Percentiles rank a stretch among this genome's conserved stretches.
Evolutionary conservation across 805 yeast species (phyloP).

Genomic region (Spathaspora girioi): DNA sequence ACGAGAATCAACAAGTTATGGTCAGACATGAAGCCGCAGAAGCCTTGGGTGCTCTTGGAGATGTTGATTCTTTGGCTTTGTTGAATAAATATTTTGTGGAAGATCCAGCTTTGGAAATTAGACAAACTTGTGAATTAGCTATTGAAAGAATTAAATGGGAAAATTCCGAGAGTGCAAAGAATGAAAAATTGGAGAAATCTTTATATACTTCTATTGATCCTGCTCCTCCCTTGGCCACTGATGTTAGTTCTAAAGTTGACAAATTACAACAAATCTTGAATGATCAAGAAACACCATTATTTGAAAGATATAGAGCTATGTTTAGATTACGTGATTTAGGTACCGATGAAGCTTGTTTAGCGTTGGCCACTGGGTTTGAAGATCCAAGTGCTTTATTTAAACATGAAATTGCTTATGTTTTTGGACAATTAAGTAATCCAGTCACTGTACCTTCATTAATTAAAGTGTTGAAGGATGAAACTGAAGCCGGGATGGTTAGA

Average conservation of each 20-base stretch:
- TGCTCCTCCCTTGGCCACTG: conserved; percentile 91
- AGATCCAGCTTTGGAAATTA: conserved; percentile 83
- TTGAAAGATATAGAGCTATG: conserved; percentile 97
- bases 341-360: conserved; percentile 86
- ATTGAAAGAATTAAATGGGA: conserved; percentile 95
- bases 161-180: conserved; percentile 58
- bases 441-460: conserved; percentile 84
- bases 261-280: conserved; percentile 68
- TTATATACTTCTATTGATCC: conserved; percentile 91
- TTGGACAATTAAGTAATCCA: conserved; percentile 95
- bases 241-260: conserved; percentile 50
- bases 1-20: conserved; percentile 78
- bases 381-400: conserved; percentile 93
- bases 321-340: conserved; percentile 95
- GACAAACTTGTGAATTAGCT: conserved; percentile 97
- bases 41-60: conserved; percentile 95
- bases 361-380: conserved; percentile 83
- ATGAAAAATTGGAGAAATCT: conserved; percentile 70
- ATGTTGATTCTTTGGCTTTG: conserved; percentile 62
- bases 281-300: conserved; percentile 73
- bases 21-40: conserved; percentile 99
- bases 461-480: conserved; percentile 69
- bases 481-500: conserved; percentile 97
- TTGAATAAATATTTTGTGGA: conserved; percentile 59
- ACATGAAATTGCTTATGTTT: conserved; percentile 97